Evolutionary conservation across 2,329 filamentous ascomycete species (phyloP).

Genomic region (Penicillium capsulatum): DNA sequence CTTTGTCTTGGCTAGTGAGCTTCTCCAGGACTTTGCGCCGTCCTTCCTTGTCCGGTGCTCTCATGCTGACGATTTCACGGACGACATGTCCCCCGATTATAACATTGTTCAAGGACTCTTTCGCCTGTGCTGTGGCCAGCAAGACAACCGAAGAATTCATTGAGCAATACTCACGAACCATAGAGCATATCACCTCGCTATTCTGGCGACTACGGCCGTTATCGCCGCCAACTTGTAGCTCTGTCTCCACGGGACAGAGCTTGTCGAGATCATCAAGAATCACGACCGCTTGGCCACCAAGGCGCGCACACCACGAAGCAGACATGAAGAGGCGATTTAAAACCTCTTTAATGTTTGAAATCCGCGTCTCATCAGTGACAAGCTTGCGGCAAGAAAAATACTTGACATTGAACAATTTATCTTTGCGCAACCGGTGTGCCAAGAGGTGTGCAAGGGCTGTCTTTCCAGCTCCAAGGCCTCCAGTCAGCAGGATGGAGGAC

Average conservation of each 20-base stretch:
- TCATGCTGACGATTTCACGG: conserved; percentile 81
- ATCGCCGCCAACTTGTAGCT: conserved; percentile 87
- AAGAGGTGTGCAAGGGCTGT: conserved; percentile 73
- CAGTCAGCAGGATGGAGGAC: conserved; percentile 85
- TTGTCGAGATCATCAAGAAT: conserved; percentile 91
- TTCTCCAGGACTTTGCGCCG: conserved; percentile 78
- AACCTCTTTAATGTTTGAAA: conserved; percentile 87
- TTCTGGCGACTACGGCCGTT: conserved; percentile 90
- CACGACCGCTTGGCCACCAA: conserved; percentile 78
- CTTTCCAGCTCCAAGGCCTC: conserved; percentile 86
- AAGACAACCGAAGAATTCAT: conserved; percentile 77
- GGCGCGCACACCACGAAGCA: conserved; percentile 83
- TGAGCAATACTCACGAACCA: conserved; percentile 79
- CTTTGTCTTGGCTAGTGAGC: conserved; percentile 54
- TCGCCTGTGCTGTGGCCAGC: conserved; percentile 84
- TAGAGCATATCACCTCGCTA: conserved; percentile 79
- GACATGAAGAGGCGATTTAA: conserved; percentile 78
- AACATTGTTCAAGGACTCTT: conserved; percentile 86
- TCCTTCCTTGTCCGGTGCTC: conserved; percentile 88
- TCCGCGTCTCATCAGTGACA: conserved; percentile 83
- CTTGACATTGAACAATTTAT: conserved; percentile 72
- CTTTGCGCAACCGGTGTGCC: conserved; percentile 66
- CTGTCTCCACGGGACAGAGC: conserved; percentile 87
- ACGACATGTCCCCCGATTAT: conserved; percentile 89
- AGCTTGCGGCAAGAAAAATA: conserved; percentile 85